Evolutionary conservation across 2,329 filamentous ascomycete genomes (phyloP), one percentile per base, ranked within the genome.

Genomic region (Calonectria honghensis): DNA sequence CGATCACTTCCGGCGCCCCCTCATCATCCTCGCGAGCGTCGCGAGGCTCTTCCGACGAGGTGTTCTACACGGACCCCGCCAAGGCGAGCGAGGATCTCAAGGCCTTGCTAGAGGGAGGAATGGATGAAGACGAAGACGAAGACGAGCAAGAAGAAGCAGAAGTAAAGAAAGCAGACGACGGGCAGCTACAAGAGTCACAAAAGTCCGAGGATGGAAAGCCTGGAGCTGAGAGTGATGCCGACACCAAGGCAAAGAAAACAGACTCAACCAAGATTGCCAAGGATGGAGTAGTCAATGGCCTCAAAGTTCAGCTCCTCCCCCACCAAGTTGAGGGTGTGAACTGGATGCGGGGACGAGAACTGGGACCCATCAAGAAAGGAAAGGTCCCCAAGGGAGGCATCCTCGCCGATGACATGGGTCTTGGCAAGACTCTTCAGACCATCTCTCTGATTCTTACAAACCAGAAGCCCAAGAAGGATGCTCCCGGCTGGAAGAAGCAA

Each of bases 401-500:
- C 76, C 90, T 99, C 45, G 97, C 97, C 24, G 97, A 99, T 81
- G 97, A 99, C 83, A 97, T 98, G 96, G 96, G 96, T 78, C 88
- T 98, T 18, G 97, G 97, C 73, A 99, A 99, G 88, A 99, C 97
- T 0, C 91, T 99, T 18, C 97, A 99, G 85, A 95, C 96, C 1
- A 94, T 99, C 72, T 93, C 96, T 1, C 89, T 98, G 39, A 94
- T 99, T 52, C 89, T 99, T 48, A 94, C 90, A 70, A 98, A 98
- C 81, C 91, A 92, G 24, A 95, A 94, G 80, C 93, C 94, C 4
- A 73, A 78, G 6, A 89, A 90, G 54, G 89, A 91, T 20, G 87
- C 89, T 6, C 88, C 90, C 48, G 88, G 88, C 0, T 91, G 93
- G 86, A 93, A 93, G 82, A 94, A 93, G 83, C 88, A 94, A n/a